Base-by-base conservation (phyloP, 192 early-diverging fungal genomes). In the Kappamyces sp. region DNA sequence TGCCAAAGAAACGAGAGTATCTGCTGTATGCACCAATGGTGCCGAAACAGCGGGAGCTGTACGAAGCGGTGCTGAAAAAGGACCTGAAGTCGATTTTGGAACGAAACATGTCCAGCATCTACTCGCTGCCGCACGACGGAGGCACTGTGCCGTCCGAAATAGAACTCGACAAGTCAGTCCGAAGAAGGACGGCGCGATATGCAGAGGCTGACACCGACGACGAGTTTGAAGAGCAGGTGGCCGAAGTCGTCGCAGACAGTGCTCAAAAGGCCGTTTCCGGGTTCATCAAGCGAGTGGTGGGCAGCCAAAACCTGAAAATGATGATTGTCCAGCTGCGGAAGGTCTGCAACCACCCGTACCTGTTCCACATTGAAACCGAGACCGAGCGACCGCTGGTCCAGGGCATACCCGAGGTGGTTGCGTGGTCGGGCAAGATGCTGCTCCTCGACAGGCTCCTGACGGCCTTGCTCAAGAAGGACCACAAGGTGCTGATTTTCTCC, bases 311-410 rank as follows among this genome's bases (percentile, higher is more conserved):
- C 2, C 67, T 81, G 30, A 69, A 80, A 57, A 67, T 62, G 46
- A 48, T 71, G 14, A 48, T 80, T 39, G 90, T 96, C 88, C 94
- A 96, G 66, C 73, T 96, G 34, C 88, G 94, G 54, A 96, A 96
- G 65, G 79, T 89, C 47, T 98, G 95, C 74, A 93, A 96, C 66
- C 95, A 98, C 68, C 94, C 95, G 6, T 98, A 89, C 60, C 69
- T 96, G 8, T 94, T 95, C 63, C 83, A 90, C 46, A 85, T 89
- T 69, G 86, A 85, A 1, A 61, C 82, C 42, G 73, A 67, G 35
- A 22, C 35, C 37, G 33, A n/a, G 11, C 43, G 48, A 14, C 43
- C 57, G 3, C 54, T 52, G 45, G 42, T 29, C 8, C 60, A 52
- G 12, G 61, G 49, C 9, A 38, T 71, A 30, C 74, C 71, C 11